Conservation (phyloP, 2,329 filamentous ascomycete genomes). For the Apiospora hydei region DNA sequence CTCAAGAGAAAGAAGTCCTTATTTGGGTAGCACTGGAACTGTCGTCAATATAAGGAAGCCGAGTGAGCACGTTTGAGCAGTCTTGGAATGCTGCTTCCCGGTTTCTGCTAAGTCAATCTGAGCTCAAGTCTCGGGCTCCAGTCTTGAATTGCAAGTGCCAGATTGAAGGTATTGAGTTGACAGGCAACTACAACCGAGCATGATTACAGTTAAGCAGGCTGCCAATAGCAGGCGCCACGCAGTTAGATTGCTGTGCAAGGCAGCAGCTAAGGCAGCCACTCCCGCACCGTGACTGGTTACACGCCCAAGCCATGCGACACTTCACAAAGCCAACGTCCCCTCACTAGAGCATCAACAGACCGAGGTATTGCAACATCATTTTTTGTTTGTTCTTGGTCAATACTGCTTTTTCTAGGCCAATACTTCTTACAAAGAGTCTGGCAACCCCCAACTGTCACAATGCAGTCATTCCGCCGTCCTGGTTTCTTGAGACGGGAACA, state of each 20-base stretch:
- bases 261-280: slow-evolving; percentile 12
- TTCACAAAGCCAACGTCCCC: neutral
- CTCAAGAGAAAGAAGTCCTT: too few species aligned
- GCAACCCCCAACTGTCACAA: neutral
- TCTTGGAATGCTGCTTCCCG: too few species aligned
- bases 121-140: neutral
- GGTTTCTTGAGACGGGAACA: neutral
- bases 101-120: neutral
- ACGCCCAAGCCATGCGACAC: neutral
- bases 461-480: neutral
- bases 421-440: neutral
- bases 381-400: neutral
- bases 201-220: neutral
- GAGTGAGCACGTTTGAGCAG: too few species aligned
- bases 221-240: neutral
- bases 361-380: neutral
- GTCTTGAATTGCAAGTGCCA: too few species aligned
- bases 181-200: neutral
- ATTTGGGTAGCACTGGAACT: too few species aligned
- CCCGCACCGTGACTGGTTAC: neutral
- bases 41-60: too few species aligned
- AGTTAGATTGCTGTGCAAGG: neutral
- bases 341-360: neutral
- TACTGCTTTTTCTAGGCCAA: neutral
- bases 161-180: neutral